These are phyloP conservation scores for Cornus suecica DNA, from an alignment of 148 eudicot species.

Conservation along the genomic window DNA sequence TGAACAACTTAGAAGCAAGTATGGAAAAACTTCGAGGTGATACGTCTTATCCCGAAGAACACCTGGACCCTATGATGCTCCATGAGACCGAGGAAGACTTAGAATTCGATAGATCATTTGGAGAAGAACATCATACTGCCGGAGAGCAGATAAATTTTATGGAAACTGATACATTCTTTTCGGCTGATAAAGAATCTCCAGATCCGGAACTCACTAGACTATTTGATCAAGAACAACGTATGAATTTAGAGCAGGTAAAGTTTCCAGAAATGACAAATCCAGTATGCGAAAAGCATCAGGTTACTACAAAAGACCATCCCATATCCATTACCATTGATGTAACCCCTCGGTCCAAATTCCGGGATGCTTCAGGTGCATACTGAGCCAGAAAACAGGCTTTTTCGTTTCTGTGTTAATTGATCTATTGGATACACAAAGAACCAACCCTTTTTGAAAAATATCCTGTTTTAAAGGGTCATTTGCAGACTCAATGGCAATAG, in stretches of 20 bases:
- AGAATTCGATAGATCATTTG: conserved; percentile 15
- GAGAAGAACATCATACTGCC: conserved; percentile 19
- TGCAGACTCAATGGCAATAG: background rate
- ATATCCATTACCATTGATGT: conserved; percentile 31
- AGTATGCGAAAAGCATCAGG: conserved; percentile 24
- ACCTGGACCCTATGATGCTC: conserved; percentile 38
- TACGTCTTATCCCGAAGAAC: conserved; percentile 40
- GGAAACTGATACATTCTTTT: conserved; percentile 25
- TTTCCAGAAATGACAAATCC: conserved; percentile 21
- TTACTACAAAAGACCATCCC: conserved; percentile 23
- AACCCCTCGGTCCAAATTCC: conserved; percentile 32
- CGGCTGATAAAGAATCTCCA: conserved; percentile 29
- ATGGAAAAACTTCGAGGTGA: conserved; percentile 43
- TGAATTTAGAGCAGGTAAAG: conserved; percentile 22
- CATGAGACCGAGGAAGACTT: conserved; percentile 36
- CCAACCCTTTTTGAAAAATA: background rate
- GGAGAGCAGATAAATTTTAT: conserved; percentile 19
- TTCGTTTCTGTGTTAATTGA: background rate
- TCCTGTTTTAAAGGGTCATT: background rate
- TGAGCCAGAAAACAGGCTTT: background rate
- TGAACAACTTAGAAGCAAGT: conserved; percentile 34
- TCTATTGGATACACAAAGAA: background rate
- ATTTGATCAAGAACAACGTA: conserved; percentile 23
- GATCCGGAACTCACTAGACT: conserved; percentile 28
- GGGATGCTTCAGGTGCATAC: conserved; percentile 37